Percentiles rank a stretch among this genome's conserved stretches.
Conservation (phyloP, 495 filamentous ascomycete species). For the Choiromyces venosus region DNA sequence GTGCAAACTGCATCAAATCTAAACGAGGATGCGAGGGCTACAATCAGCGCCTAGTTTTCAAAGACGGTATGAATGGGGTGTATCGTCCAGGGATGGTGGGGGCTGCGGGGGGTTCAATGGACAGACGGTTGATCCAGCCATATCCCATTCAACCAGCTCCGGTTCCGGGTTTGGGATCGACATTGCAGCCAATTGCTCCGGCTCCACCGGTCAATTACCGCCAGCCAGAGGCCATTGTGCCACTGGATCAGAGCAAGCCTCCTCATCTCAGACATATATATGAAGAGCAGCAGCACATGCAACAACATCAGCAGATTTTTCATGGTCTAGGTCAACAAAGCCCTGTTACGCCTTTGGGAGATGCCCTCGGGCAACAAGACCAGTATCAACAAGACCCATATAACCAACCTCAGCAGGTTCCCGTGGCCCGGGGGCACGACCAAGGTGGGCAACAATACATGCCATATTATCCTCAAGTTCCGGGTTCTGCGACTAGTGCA, state of each 20-base stretch:
- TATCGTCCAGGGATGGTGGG: constrained; percentile 44
- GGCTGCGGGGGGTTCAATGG: constrained; percentile 47
- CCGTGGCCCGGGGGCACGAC: constrained; percentile 18
- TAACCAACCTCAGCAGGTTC: constrained; percentile 13
- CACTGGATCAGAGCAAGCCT: constrained; percentile 35
- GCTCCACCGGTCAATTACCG: constrained; percentile 43
- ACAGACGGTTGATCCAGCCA: constrained; percentile 43
- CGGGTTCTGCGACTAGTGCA: constrained; percentile 14
- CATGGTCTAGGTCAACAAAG: constrained; percentile 16
- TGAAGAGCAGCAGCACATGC: constrained; percentile 21
- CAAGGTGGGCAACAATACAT: constrained; percentile 24
- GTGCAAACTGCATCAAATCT: constrained; percentile 89
- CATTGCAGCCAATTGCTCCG: constrained; percentile 45
- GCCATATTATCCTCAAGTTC: constrained; percentile 25
- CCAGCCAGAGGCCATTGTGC: constrained; percentile 39
- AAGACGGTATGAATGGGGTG: constrained; percentile 59
- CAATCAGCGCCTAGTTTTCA: constrained; percentile 87
- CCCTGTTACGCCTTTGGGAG: constrained; percentile 16
- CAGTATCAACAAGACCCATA: constrained; percentile 26
- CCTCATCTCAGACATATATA: constrained; percentile 35
- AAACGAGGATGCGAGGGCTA: constrained; percentile 93
- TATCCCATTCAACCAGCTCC: constrained; percentile 42
- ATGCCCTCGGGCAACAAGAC: constrained; percentile 18
- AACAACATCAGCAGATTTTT: constrained; percentile 14
- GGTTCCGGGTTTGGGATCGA: constrained; percentile 35